A percentile compares a stretch with the other conserved stretches of the same genome.
Conservation (phyloP, 768 basidiomycete species). For the Psilocybe sp. region DNA sequence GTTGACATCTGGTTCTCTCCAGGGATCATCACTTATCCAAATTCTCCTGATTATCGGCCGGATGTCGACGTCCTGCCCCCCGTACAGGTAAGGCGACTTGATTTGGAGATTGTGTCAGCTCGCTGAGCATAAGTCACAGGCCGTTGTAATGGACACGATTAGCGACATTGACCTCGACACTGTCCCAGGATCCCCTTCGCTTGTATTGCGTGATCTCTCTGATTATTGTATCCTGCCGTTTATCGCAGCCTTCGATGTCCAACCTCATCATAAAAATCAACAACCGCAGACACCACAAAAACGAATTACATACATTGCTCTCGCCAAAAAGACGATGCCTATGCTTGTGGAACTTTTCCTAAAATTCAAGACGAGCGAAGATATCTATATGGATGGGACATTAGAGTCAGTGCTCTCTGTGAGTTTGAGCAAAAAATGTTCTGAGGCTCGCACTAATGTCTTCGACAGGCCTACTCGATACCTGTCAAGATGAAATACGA, state of each 20-base stretch:
- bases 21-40: constrained; percentile 78
- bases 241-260: constrained; percentile 70
- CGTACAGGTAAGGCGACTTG: constrained; percentile 54
- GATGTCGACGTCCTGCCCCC: constrained; percentile 83
- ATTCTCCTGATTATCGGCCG: constrained; percentile 83
- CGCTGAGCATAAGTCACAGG: constrained; percentile 34
- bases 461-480: constrained; percentile 72
- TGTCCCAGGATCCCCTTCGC: constrained; percentile 58
- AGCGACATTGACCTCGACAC: constrained; percentile 59
- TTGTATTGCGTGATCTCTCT: constrained; percentile 80
- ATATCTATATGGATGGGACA: constrained; percentile 79
- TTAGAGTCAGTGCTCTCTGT: constrained; percentile 82
- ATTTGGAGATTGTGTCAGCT: background rate
- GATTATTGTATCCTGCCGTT: constrained; percentile 89
- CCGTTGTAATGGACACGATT: constrained; percentile 70
- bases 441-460: background rate
- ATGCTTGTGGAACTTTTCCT: constrained; percentile 75
- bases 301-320: constrained; percentile 83
- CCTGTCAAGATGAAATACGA: constrained; percentile 95
- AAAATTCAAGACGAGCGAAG: constrained; percentile 53
- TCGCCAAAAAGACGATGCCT: constrained; percentile 89
- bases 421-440: constrained; percentile 18
- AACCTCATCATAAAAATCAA: constrained; percentile 35
- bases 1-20: constrained; percentile 2
- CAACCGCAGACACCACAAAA: constrained; percentile 48